These are phyloP conservation scores for Bacidia gigantensis DNA, from an alignment of 495 filamentous ascomycete genomes.

Conservation along the genomic window DNA sequence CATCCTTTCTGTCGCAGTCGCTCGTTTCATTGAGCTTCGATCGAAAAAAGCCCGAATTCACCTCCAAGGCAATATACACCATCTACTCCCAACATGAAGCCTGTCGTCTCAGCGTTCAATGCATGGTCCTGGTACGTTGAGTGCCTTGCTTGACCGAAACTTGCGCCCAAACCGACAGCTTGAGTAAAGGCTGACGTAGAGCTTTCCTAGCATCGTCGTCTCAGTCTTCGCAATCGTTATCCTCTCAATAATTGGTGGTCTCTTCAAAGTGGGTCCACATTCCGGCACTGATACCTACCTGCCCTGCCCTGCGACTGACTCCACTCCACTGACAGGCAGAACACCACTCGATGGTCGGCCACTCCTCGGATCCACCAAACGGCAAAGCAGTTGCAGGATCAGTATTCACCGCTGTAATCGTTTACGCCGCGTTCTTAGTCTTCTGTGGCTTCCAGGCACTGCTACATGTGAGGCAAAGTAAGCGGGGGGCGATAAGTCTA, in stretches of 20 bases:
- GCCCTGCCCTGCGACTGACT: slow-evolving; percentile 2
- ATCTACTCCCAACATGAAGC: slow-evolving; percentile 59
- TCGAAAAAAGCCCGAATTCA: no score
- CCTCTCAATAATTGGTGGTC: slow-evolving; percentile 64
- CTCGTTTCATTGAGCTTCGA: no score
- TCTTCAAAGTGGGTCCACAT: slow-evolving; percentile 56
- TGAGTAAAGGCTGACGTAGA: not conserved
- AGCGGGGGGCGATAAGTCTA: slow-evolving; percentile 70
- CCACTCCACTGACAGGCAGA: slow-evolving; percentile 34
- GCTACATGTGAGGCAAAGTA: slow-evolving; percentile 61
- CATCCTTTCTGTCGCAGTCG: no score
- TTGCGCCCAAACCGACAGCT: no score
- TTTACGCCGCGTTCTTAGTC: slow-evolving; percentile 76
- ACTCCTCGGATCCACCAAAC: slow-evolving; percentile 56
- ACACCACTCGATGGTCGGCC: slow-evolving; percentile 69
- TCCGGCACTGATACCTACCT: not conserved
- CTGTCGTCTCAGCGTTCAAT: slow-evolving; percentile 74
- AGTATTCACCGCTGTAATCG: slow-evolving; percentile 69
- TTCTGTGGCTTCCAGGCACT: slow-evolving; percentile 81
- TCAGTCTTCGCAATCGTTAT: slow-evolving; percentile 81
- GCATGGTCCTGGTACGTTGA: slow-evolving; percentile 74
- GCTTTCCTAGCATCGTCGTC: slow-evolving; percentile 55
- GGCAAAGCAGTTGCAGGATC: slow-evolving; percentile 65
- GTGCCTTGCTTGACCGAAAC: no score
- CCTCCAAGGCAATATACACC: no score